phyloP scores from a whole-genome alignment of 78 protist species.

The Polysphondylium violaceum region DNA sequence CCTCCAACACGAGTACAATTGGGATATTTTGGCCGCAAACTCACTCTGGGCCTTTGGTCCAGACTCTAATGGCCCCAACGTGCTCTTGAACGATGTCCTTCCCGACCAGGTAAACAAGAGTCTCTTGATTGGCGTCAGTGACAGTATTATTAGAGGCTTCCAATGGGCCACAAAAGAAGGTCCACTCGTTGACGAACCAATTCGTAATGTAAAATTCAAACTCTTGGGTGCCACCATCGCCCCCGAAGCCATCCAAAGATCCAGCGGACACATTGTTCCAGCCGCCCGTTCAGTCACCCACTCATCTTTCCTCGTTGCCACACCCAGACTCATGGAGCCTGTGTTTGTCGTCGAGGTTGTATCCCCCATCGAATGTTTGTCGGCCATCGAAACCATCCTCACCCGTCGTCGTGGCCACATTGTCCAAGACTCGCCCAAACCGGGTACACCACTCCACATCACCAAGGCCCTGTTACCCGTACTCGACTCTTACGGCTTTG shows the following conservation, averaged over 20 bases:
- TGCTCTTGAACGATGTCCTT: slow-evolving; percentile 95
- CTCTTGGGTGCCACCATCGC: slow-evolving; percentile 93
- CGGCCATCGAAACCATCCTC: slow-evolving; percentile 94
- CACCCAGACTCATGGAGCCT: slow-evolving; percentile 99
- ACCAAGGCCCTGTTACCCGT: slow-evolving; percentile 95
- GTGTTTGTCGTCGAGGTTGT: slow-evolving; percentile 93
- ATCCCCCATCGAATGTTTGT: slow-evolving; percentile 95
- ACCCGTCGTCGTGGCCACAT: slow-evolving; percentile 93
- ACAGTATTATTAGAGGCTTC: slow-evolving; percentile 94
- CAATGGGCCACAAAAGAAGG: slow-evolving; percentile 98
- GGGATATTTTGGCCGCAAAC: slow-evolving; percentile 98
- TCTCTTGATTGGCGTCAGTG: slow-evolving; percentile 68
- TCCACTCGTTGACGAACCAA: slow-evolving; percentile 96
- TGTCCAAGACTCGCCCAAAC: slow-evolving; percentile 87
- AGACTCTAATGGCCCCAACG: slow-evolving; percentile 92
- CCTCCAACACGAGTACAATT: slow-evolving; percentile 91
- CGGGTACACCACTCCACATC: slow-evolving; percentile 95
- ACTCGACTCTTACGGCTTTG: slow-evolving; percentile 99
- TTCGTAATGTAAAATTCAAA: slow-evolving; percentile 91
- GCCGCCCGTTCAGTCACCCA: slow-evolving; percentile 96
- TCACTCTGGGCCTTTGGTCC: slow-evolving; percentile 98
- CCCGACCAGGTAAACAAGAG: slow-evolving; percentile 88
- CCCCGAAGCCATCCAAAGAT: slow-evolving; percentile 80
- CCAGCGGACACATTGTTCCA: slow-evolving; percentile 95
- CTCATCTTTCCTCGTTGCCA: slow-evolving; percentile 90